Conservation (phyloP, 352 stramenopile species). For the Plasmopara halstedii region DNA sequence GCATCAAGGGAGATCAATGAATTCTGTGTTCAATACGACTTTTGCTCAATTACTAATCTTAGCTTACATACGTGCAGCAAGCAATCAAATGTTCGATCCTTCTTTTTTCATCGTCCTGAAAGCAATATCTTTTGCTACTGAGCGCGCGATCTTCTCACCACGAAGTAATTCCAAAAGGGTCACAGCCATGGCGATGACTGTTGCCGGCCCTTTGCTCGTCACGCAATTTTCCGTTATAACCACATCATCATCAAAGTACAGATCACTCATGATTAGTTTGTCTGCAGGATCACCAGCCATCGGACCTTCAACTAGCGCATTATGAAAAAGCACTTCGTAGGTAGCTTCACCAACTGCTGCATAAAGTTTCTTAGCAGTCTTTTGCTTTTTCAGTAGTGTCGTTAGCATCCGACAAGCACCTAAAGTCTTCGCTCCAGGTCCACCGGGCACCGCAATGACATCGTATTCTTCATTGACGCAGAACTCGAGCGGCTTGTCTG, state of each 20-base stretch:
- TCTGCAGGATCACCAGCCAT: slow-evolving; percentile 38
- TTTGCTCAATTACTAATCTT: background rate
- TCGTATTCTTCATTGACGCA: slow-evolving; percentile 53
- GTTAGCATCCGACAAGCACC: slow-evolving; percentile 33
- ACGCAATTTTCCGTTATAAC: slow-evolving; percentile 58
- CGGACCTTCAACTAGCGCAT: slow-evolving; percentile 36
- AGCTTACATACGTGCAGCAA: background rate
- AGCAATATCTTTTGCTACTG: slow-evolving; percentile 22
- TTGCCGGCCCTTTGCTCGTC: slow-evolving; percentile 53
- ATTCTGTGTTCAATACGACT: no score
- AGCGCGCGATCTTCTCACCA: slow-evolving; percentile 27
- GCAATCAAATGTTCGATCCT: slow-evolving; percentile 1
- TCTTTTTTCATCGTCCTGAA: slow-evolving; percentile 25
- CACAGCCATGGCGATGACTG: slow-evolving; percentile 46
- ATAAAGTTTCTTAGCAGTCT: slow-evolving; percentile 36
- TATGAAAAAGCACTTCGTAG: slow-evolving; percentile 45
- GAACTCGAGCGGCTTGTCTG: slow-evolving; percentile 56
- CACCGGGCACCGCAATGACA: slow-evolving; percentile 57
- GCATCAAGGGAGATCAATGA: no score
- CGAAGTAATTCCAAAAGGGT: slow-evolving; percentile 54
- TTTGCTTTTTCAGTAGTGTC: slow-evolving; percentile 45
- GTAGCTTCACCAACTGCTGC: slow-evolving; percentile 46
- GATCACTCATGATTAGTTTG: slow-evolving; percentile 28
- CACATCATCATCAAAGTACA: slow-evolving; percentile 45
- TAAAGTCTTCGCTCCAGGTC: slow-evolving; percentile 40